Conservation (phyloP, 2,329 filamentous ascomycete genomes). For the Fusarium nanum region DNA sequence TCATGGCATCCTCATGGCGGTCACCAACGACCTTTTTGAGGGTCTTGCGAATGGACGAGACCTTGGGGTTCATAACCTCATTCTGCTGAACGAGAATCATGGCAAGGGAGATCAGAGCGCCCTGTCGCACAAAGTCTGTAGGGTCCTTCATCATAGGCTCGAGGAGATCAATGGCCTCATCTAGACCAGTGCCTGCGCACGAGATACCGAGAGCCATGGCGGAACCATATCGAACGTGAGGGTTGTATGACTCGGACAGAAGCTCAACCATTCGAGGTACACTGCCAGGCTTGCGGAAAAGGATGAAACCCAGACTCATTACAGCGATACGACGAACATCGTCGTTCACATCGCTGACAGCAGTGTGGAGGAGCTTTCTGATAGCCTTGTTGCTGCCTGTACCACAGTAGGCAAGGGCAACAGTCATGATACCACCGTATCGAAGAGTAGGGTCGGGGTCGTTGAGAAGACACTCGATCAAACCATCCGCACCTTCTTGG, state of each 20-base stretch:
- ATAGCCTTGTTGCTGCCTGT: conserved; percentile 99
- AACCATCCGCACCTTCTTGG: conserved; percentile 92
- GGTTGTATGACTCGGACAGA: conserved; percentile 98
- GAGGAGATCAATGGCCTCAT: conserved; percentile 94
- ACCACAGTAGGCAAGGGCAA: conserved; percentile 95
- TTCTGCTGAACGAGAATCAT: conserved; percentile 99
- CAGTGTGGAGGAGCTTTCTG: conserved; percentile 91
- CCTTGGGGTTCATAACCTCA: conserved; percentile 98
- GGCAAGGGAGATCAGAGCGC: conserved; percentile 89
- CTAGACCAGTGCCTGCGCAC: conserved; percentile 93
- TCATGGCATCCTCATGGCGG: conserved; percentile 98
- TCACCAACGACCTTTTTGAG: conserved; percentile 94
- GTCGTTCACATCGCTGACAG: conserved; percentile 97
- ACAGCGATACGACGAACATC: conserved; percentile 96
- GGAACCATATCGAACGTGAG: conserved; percentile 96
- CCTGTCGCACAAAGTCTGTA: conserved; percentile 97
- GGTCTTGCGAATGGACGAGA: conserved; percentile 88
- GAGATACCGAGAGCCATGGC: conserved; percentile 99
- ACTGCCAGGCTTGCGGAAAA: conserved; percentile 97
- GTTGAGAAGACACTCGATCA: conserved; percentile 92
- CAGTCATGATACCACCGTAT: conserved; percentile 99
- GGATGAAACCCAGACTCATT: conserved; percentile 97
- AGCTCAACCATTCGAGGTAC: conserved; percentile 99
- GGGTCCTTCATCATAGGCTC: conserved; percentile 99
- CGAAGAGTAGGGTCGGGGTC: conserved; percentile 93